phyloP scores from a whole-genome alignment of 2,329 filamentous ascomycete genomes.

The Thelonectria discophora region DNA sequence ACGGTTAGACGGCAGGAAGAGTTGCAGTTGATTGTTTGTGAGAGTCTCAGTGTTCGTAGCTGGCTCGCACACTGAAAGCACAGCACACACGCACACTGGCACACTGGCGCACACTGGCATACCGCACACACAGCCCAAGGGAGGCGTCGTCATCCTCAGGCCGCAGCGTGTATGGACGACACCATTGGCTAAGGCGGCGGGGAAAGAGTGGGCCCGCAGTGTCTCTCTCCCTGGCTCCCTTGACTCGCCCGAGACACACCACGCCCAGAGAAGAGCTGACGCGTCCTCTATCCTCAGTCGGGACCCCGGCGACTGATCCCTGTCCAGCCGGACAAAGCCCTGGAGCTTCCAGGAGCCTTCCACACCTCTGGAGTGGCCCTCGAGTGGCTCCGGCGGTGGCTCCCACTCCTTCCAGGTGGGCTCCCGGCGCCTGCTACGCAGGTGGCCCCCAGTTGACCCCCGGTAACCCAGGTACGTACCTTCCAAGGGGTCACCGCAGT shows the following conservation, averaged over 20 bases:
- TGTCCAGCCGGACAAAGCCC: conserved; percentile 37
- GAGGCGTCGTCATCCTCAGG: conserved; percentile 46
- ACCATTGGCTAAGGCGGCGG: not conserved
- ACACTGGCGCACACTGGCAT: too few relatives aligned
- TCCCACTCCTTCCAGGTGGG: conserved; percentile 15
- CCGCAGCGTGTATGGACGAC: conserved; percentile 29
- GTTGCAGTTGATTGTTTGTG: not conserved
- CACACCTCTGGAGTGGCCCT: conserved; percentile 35
- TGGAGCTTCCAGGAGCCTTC: conserved; percentile 26
- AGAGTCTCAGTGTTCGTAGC: too few relatives aligned
- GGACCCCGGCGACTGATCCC: conserved; percentile 39
- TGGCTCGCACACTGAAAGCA: too few relatives aligned
- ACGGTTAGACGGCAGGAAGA: conserved; percentile 8
- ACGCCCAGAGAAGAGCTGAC: conserved; percentile 40
- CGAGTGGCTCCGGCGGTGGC: conserved; percentile 20
- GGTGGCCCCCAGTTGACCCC: conserved; percentile 9
- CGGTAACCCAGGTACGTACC: conserved; percentile 19
- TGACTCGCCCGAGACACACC: conserved; percentile 36
- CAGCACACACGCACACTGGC: too few relatives aligned
- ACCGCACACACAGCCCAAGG: conserved; percentile 34
- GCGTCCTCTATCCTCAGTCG: conserved; percentile 37
- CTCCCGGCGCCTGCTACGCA: conserved; percentile 24
- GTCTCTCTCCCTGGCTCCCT: conserved; percentile 33
- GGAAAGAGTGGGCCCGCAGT: conserved; percentile 27
- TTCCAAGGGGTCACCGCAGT: conserved; percentile 23